Evolutionary conservation across 2,329 filamentous ascomycete species (phyloP).

Genomic region (Hysterium pulicare): DNA sequence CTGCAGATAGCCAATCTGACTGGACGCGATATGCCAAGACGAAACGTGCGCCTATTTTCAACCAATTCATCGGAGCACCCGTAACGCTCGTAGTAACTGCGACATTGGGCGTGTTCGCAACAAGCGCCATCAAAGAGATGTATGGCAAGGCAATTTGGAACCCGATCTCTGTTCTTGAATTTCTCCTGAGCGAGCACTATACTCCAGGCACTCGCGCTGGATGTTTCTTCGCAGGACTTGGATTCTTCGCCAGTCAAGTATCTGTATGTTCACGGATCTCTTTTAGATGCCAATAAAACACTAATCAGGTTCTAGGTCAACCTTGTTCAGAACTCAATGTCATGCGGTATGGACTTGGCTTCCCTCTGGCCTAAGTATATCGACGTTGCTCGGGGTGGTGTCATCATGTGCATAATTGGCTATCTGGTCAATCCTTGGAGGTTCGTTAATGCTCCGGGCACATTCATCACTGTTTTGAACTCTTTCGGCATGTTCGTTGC

Average conservation of each 20-base stretch:
- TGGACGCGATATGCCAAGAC: slow-evolving; percentile 43
- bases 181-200: slow-evolving; percentile 45
- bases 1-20: slow-evolving; percentile 44
- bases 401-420: slow-evolving; percentile 33
- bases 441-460: slow-evolving; percentile 34
- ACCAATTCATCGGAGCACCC: slow-evolving; percentile 40
- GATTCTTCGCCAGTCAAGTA: no score
- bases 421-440: slow-evolving; percentile 39
- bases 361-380: slow-evolving; percentile 33
- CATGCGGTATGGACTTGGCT: slow-evolving; percentile 36
- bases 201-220: slow-evolving; percentile 37
- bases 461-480: slow-evolving; percentile 38
- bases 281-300: slow-evolving; percentile 34
- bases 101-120: slow-evolving; percentile 42
- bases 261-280: no score
- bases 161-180: slow-evolving; percentile 44
- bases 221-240: slow-evolving; percentile 35
- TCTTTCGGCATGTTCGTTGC: slow-evolving; percentile 44
- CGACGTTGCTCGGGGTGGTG: slow-evolving; percentile 34
- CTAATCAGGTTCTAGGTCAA: slow-evolving; percentile 42
- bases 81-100: slow-evolving; percentile 42
- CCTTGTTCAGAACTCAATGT: slow-evolving; percentile 33
- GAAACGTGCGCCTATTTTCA: slow-evolving; percentile 37
- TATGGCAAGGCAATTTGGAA: slow-evolving; percentile 40
- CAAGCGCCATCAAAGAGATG: slow-evolving; percentile 37